Evolutionary conservation across 225 moss, liverwort and hornwort species (phyloP).

Genomic region (Antitrichia curtipendula): DNA sequence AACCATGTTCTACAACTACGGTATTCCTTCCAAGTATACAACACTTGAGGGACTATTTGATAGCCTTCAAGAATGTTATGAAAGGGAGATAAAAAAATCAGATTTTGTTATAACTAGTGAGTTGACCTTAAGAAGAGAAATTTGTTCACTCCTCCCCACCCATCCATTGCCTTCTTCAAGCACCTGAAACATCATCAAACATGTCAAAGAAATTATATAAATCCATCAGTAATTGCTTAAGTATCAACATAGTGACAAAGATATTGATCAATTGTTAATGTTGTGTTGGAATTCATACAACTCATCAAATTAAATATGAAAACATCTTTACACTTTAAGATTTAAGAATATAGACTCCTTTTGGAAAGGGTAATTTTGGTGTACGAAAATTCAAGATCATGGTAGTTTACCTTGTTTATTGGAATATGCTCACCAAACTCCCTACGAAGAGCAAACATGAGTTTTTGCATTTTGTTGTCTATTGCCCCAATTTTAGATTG

Average conservation of each 20-base stretch:
- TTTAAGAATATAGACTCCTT: not conserved
- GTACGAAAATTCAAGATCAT: not conserved
- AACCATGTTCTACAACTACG: accelerated
- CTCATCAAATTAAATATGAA: not conserved
- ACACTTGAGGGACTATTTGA: accelerated
- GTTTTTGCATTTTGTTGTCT: conserved; percentile 2
- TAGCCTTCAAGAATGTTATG: not conserved
- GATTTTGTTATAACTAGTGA: not conserved
- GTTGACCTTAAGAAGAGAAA: conserved; percentile 20
- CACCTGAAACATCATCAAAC: not conserved
- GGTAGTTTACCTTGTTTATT: not conserved
- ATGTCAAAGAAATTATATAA: not conserved
- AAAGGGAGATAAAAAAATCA: not conserved
- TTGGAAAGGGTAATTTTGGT: not conserved
- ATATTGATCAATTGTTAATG: not conserved
- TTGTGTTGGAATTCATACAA: not conserved
- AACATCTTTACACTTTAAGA: not conserved
- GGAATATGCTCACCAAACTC: conserved; percentile 13
- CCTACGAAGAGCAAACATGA: not conserved
- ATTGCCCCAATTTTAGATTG: conserved; percentile 12
- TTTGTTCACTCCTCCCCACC: conserved; percentile 22
- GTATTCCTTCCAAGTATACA: not conserved
- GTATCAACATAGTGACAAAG: not conserved
- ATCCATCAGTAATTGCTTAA: not conserved
- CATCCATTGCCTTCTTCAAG: conserved; percentile 17